Percentiles rank a stretch among this genome's conserved stretches.
Conservation (phyloP, 257 asterid genomes). For the Nicotiana paniculata region DNA sequence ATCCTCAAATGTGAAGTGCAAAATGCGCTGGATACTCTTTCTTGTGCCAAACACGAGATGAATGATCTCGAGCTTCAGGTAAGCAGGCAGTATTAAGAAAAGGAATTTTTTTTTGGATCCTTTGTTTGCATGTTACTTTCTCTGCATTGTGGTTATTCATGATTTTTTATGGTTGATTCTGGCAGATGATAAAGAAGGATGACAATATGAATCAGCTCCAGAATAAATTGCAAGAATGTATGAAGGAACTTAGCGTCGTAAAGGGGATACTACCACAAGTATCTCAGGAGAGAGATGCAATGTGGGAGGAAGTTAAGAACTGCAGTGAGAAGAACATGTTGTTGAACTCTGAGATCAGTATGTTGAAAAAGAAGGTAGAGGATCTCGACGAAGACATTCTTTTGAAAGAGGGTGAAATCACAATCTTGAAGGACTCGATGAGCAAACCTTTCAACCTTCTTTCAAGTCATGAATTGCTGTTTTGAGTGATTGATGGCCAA, state of each 20-base stretch:
- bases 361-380: conserved; percentile 77
- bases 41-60: conserved; percentile 71
- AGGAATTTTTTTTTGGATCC: not conserved
- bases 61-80: conserved; percentile 92
- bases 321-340: conserved; percentile 74
- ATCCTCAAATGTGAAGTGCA: conserved; percentile 80
- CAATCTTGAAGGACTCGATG: conserved; percentile 72
- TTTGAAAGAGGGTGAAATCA: conserved; percentile 89
- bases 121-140: not conserved
- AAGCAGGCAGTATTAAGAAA: conserved; percentile 8
- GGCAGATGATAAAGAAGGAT: conserved; percentile 76
- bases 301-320: conserved; percentile 88
- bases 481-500: conserved; percentile 35
- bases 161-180: not conserved
- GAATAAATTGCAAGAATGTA: conserved; percentile 69
- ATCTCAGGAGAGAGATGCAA: conserved; percentile 73
- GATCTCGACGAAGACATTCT: conserved; percentile 86
- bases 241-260: conserved; percentile 55
- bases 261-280: conserved; percentile 82
- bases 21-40: conserved; percentile 65
- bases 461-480: conserved; percentile 55
- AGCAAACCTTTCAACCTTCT: conserved; percentile 76
- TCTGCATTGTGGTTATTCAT: not conserved
- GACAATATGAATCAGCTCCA: conserved; percentile 63
- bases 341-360: conserved; percentile 51